Evolutionary conservation across 2,329 filamentous ascomycete species (phyloP).

Genomic region (Pezicula rhizophila): DNA sequence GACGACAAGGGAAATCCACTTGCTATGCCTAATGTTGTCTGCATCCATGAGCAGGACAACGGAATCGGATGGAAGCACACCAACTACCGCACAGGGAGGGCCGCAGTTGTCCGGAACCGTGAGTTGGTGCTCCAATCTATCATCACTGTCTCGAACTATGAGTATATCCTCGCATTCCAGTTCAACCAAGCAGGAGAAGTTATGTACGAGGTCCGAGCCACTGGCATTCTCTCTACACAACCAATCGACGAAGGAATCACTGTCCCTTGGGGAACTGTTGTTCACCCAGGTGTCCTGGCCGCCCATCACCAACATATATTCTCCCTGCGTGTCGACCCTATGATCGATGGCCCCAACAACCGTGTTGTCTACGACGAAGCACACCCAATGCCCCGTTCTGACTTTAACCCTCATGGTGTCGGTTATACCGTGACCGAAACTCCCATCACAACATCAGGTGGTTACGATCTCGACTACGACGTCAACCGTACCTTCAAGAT

Average conservation of each 20-base stretch:
- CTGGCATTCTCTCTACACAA: slow-evolving; percentile 61
- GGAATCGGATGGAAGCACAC: slow-evolving; percentile 66
- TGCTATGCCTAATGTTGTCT: slow-evolving; percentile 60
- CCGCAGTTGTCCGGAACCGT: slow-evolving; percentile 56
- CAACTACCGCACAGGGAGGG: slow-evolving; percentile 58
- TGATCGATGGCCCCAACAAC: slow-evolving; percentile 50
- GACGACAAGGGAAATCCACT: slow-evolving; percentile 54
- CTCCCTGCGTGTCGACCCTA: slow-evolving; percentile 58
- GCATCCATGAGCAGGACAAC: slow-evolving; percentile 65
- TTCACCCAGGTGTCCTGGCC: slow-evolving; percentile 64
- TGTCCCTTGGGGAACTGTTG: slow-evolving; percentile 62
- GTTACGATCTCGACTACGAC: slow-evolving; percentile 41
- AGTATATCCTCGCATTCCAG: slow-evolving; percentile 66
- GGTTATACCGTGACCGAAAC: slow-evolving; percentile 45
- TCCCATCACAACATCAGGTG: slow-evolving; percentile 37
- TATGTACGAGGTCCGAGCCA: slow-evolving; percentile 62
- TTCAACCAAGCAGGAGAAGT: slow-evolving; percentile 67
- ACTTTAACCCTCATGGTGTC: slow-evolving; percentile 44
- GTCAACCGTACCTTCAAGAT: slow-evolving; percentile 52
- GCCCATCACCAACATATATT: slow-evolving; percentile 75
- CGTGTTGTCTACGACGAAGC: slow-evolving; percentile 52
- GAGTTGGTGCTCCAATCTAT: slow-evolving; percentile 65
- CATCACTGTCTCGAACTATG: slow-evolving; percentile 67
- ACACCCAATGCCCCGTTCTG: slow-evolving; percentile 51
- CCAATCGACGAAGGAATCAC: slow-evolving; percentile 60